Conservation (phyloP, 805 yeast genomes). For the Vanderwaltozyma verrucispora region DNA sequence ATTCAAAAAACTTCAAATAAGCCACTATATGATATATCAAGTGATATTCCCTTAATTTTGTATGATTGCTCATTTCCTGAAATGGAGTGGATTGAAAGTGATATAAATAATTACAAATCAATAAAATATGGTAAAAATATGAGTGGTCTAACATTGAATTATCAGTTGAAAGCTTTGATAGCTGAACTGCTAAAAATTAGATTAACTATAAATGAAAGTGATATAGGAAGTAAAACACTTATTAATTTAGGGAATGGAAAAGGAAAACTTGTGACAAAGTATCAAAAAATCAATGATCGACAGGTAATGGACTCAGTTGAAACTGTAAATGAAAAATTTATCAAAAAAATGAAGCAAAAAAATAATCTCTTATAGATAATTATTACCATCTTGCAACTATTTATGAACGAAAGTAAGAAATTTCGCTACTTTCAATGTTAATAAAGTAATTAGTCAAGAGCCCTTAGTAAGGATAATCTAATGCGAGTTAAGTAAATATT, state of each 20-base stretch:
- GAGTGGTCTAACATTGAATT: constrained; percentile 44
- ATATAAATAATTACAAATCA: constrained; percentile 29
- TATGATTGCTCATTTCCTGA: constrained; percentile 73
- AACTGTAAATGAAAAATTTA: constrained; percentile 54
- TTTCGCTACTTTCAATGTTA: too few species aligned
- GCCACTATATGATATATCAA: constrained; percentile 83
- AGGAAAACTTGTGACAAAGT: constrained; percentile 48
- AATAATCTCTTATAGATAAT: too few species aligned
- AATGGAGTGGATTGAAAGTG: constrained; percentile 48
- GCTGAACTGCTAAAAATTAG: constrained; percentile 38
- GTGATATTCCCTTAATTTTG: constrained; percentile 76
- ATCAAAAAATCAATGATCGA: constrained; percentile 49
- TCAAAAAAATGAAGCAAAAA: constrained; percentile 31
- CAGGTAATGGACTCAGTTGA: constrained; percentile 56
- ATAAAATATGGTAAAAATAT: constrained; percentile 35
- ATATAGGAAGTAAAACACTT: constrained; percentile 22
- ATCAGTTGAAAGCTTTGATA: constrained; percentile 46
- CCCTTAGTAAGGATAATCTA: too few species aligned
- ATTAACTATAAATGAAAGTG: constrained; percentile 12
- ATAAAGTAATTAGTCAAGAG: too few species aligned
- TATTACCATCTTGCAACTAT: too few species aligned
- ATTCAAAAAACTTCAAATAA: constrained; percentile 45
- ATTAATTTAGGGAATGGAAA: constrained; percentile 71
- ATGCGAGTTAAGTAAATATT: too few species aligned
- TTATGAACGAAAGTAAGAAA: too few species aligned